Base-by-base conservation (phyloP, 2,329 filamentous ascomycete species). In the Helotiales sp. region DNA sequence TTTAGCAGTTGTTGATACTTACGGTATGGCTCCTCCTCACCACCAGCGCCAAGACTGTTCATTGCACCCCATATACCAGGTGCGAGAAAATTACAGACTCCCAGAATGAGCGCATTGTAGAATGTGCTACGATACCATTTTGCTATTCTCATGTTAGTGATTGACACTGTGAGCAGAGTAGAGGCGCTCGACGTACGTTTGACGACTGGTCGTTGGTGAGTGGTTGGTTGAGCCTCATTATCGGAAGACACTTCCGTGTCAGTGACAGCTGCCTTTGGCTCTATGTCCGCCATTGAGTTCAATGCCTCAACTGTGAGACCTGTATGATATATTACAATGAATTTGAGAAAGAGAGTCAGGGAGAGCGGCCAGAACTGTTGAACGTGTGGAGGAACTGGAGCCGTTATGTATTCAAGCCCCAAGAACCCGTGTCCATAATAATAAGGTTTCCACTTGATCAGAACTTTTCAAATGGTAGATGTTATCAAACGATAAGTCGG, bases 1-100 rank as follows among this genome's bases (percentile, higher is more conserved):
- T n/a, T n/a, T n/a, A n/a, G n/a, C n/a, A n/a, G n/a, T n/a, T n/a
- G n/a, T n/a, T n/a, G n/a, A n/a, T n/a, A n/a, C n/a, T n/a, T n/a
- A n/a, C n/a, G 40, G 65, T 85, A 80, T 0, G 88, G 88, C 8
- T 79, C 78, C 62, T 85, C 79, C 29, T 82, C 79, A 2, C 88
- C 88, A 49, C 88, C 88, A 1, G 86, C 88, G 9, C 88, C 88
- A 0, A 91, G 79, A 0, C 81, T 85, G 73, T 90, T 90, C 86
- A 90, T 88, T 7, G 86, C 86, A 12, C 79, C 81, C 87, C 87
- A 90, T 60, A 90, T 87, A 0, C 88, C 88, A 0, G 87, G 88
- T 0, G 87, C 87, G 1, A 85, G 77, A 60, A 91, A 83, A 67
- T 88, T 89, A 72, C 85, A 89, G 9, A 90, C 71, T 0, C 88